Percentiles rank a stretch among this genome's conserved stretches.
phyloP scores from a whole-genome alignment of 1,139 yeast species.

The Groenewaldozyma auringiensis region DNA sequence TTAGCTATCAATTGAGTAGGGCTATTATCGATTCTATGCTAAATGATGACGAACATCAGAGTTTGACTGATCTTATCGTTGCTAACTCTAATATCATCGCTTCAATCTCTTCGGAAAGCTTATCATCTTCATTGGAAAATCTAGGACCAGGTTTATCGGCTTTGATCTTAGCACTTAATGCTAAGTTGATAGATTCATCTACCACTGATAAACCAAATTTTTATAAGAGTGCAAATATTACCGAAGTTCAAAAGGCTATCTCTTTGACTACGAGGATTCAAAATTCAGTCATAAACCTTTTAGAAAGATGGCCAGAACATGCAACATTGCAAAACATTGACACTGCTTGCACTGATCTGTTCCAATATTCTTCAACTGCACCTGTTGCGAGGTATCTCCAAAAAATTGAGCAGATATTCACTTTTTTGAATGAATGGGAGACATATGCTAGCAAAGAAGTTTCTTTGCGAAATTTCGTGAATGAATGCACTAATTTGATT shows the following conservation, averaged over 20 bases:
- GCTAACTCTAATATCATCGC: background rate
- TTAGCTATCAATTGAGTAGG: background rate
- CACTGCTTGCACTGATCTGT: constrained; percentile 60
- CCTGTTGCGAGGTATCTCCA: constrained; percentile 75
- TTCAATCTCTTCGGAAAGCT: background rate
- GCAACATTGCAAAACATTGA: constrained; percentile 69
- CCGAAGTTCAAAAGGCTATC: constrained; percentile 57
- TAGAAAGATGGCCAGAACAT: constrained; percentile 89
- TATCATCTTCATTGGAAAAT: constrained; percentile 1
- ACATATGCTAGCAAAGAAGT: constrained; percentile 80
- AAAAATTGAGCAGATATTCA: constrained; percentile 80
- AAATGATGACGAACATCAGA: background rate
- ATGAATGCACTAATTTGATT: constrained; percentile 55
- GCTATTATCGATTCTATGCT: background rate
- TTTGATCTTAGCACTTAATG: background rate
- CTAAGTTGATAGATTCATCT: background rate
- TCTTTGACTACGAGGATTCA: constrained; percentile 44
- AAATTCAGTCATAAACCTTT: constrained; percentile 40
- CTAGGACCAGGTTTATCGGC: background rate
- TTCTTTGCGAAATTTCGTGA: constrained; percentile 49
- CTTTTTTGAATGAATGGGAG: constrained; percentile 85
- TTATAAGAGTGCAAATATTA: constrained; percentile 56
- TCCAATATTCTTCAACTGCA: constrained; percentile 51
- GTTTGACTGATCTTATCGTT: background rate
- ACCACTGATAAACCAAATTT: constrained; percentile 42